A percentile compares a stretch with the other conserved stretches of the same genome.
These are phyloP conservation scores for Akanthomyces uredinophilus DNA, from an alignment of 2,329 filamentous ascomycete species.

Conservation along the genomic window DNA sequence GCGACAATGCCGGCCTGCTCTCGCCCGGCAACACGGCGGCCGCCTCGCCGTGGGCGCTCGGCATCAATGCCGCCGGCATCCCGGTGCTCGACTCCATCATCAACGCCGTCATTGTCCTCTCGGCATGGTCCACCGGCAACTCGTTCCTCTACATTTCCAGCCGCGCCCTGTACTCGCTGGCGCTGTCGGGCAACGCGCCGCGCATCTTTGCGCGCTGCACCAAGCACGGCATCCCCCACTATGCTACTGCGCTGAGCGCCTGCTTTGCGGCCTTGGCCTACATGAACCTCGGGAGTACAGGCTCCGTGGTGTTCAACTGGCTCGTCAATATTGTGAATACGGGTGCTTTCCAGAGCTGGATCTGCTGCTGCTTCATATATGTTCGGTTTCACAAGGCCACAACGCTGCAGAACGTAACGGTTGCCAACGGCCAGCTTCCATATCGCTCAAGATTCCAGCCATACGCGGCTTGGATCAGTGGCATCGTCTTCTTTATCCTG, in stretches of 20 bases:
- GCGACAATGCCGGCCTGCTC: conserved; percentile 33
- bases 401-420: conserved; percentile 35
- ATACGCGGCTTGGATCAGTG: conserved; percentile 48
- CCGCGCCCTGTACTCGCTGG: conserved; percentile 40
- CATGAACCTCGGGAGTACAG: conserved; percentile 48
- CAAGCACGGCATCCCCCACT: conserved; percentile 21
- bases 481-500: conserved; percentile 48
- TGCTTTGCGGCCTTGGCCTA: conserved; percentile 56
- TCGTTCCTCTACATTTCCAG: conserved; percentile 47
- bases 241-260: conserved; percentile 18
- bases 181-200: conserved; percentile 35
- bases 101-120: conserved; percentile 51
- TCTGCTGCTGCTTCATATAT: conserved; percentile 49
- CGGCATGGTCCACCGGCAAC: conserved; percentile 52
- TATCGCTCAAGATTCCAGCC: conserved; percentile 53
- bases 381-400: conserved; percentile 47
- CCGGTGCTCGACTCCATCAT: conserved; percentile 41
- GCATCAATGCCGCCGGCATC: conserved; percentile 41
- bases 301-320: conserved; percentile 56
- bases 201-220: conserved; percentile 29
- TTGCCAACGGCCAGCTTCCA: conserved; percentile 32
- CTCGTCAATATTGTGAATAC: conserved; percentile 49
- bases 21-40: conserved; percentile 20
- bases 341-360: conserved; percentile 50
- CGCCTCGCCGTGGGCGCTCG: conserved; percentile 54